These are phyloP conservation scores for Musa itinerans DNA, from an alignment of 176 grass and related monocot species.

Conservation along the genomic window DNA sequence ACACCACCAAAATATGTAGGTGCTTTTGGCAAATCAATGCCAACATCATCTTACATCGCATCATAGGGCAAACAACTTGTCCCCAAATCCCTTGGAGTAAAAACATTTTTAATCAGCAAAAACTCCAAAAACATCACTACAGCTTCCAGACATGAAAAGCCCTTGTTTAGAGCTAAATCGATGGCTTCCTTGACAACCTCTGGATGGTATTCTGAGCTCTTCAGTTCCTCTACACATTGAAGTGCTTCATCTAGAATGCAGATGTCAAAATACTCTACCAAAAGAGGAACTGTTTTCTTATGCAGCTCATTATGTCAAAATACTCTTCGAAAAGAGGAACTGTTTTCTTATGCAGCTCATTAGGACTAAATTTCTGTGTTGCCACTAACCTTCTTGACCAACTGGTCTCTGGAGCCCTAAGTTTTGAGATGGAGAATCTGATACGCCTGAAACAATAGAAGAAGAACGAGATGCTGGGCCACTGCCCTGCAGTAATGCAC, in stretches of 20 bases:
- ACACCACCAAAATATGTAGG: constrained; percentile 1
- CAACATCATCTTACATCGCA: not conserved
- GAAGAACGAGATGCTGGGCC: not conserved
- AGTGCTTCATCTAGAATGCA: constrained; percentile 1
- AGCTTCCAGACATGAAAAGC: not conserved
- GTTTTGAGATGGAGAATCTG: not conserved
- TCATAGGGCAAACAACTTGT: constrained; percentile 13
- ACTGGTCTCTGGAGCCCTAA: not conserved
- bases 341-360: constrained; percentile 5
- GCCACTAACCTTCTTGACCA: not conserved
- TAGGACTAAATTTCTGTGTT: not conserved
- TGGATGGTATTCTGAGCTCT: not conserved
- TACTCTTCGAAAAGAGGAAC: constrained; percentile 4
- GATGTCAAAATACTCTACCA: constrained; percentile 13
- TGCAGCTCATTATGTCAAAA: constrained; percentile 10
- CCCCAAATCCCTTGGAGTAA: not conserved
- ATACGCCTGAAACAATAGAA: not conserved
- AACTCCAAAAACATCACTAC: constrained; percentile 1
- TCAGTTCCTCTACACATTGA: constrained; percentile 6
- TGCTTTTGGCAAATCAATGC: constrained; percentile 11
- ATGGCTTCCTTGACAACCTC: constrained; percentile 17
- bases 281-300: not conserved
- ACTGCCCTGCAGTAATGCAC: constrained; percentile 5
- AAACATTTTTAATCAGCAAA: constrained; percentile 1
- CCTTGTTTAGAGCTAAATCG: constrained; percentile 3